Base-by-base conservation (phyloP, 106 monocot species). In the Apostasia shenzhenica region DNA sequence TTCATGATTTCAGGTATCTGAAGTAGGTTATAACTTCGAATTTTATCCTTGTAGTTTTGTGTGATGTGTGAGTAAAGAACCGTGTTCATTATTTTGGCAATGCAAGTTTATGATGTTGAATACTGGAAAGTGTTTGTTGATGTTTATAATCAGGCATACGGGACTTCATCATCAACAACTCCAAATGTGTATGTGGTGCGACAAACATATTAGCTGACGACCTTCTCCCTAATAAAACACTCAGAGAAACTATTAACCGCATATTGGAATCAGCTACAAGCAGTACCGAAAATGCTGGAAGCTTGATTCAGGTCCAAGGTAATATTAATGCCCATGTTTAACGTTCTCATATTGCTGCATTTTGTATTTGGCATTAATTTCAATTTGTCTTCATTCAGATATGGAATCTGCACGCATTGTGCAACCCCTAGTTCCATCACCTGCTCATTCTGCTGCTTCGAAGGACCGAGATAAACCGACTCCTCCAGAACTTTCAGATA, bases 231-330 rank as follows among this genome's bases (percentile, higher is more conserved):
- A 99, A 99, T 71, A 90, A 85, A 74, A 93, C 99, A 3, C 69
- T 99, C 39, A 87, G 99, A 74, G 93, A 87, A 68, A 90, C 92
- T 3, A 99, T 99, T 53, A 90, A 73, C 54, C 87, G 88, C 38
- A 87, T 99, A 47, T 63, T 93, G 71, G 93, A 99, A 72, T 70
- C 89, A 26, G 63, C 90, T 55, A 89, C 91, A 7, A 99, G 99
- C 70, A 99, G 93, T 63, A 76, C 92, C 48, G 99, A 99, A 52
- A 93, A 99, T 90, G 85, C 61, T 74, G 99, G 93, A 63, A 99
- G 93, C 68, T 52, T 81, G 54, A 68, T 82, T 47, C 93, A 85
- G 14, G 77, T 80, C 55, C 97, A 81, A 86, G 95, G 94, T 95
- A 65, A 48, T 65, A 13, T 10, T 38, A 44, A 78, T 58, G 50